Evolutionary conservation across 2,329 filamentous ascomycete genomes (phyloP), one percentile per base, ranked within the genome.

Genomic region (Hypoxylon sp.): DNA sequence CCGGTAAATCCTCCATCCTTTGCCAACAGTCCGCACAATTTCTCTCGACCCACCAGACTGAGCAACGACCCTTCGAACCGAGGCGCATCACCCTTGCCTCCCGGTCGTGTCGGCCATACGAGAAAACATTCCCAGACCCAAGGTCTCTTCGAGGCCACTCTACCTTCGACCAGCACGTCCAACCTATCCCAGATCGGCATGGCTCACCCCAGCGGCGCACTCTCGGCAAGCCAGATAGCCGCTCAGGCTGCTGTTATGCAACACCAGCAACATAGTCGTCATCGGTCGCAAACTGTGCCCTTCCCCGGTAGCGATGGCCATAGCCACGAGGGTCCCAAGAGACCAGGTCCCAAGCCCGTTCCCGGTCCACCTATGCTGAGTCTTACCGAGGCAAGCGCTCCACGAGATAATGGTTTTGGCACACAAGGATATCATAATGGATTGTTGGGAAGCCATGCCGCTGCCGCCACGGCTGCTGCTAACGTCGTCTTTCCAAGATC

Each of bases 221-320:
- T 87, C 64, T 84, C 84, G 1, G 87, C 91, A n/a, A 92, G 90
- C 76, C 89, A 92, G 76, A 92, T 93, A 67, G 91, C 91, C 39
- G 91, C 91, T 17, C 91, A 93, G 77, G 88, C 91, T 8, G 91
- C 91, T 8, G 64, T 67, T 57, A 88, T 92, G 80, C 86, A 86
- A 32, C 79, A 86, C 46, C 87, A 87, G 72, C 82, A 86, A 56
- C 84, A 85, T 70, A 81, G 76, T 61, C 83, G 91, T 19, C 91
- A 92, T 74, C 86, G 91, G 54, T 93, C 91, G 13, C 89, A 91
- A 75, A 93, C 91, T 0, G 87, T 91, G 7, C 88, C 91, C 5
- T 83, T 86, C 17, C 86, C 79, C 1, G 79, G 79, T 6, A 71
- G 68, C 59, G 73, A 73, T 20, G 79, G 81, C n/a, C 76, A 79